Conservation (phyloP, 176 grass and related monocot species). For the Oryza longistaminata region DNA sequence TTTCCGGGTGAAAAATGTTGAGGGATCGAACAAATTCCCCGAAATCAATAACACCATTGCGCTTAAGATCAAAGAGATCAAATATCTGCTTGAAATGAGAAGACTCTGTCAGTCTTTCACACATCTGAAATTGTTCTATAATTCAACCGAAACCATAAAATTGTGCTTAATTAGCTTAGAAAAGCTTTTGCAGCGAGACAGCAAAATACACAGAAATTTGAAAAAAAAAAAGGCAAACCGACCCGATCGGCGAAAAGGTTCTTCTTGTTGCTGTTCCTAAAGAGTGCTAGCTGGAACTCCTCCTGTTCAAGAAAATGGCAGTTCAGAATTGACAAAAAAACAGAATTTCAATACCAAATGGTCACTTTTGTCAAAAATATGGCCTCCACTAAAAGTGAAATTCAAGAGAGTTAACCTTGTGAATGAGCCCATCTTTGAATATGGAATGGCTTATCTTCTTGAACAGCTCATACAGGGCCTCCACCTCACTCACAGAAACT, state of each 20-base stretch:
- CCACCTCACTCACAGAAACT: conserved; percentile 82
- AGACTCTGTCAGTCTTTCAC: background rate
- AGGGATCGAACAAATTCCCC: conserved; percentile 84
- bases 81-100: conserved; percentile 64
- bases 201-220: background rate
- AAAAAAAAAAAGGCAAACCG: background rate
- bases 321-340: background rate
- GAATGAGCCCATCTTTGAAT: conserved; percentile 69
- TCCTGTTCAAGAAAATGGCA: conserved; percentile 46
- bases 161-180: background rate
- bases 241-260: conserved; percentile 84
- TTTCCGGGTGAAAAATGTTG: conserved; percentile 78
- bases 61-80: conserved; percentile 83
- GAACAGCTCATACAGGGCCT: conserved; percentile 76
- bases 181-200: background rate
- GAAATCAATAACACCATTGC: conserved; percentile 79
- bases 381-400: background rate
- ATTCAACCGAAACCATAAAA: background rate
- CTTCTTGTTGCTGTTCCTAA: conserved; percentile 64
- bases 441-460: conserved; percentile 83
- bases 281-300: conserved; percentile 83
- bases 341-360: conserved; percentile 1
- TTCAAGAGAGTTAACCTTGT: conserved; percentile 52
- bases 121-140: background rate
- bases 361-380: background rate